Evolutionary conservation across 257 asterid genomes (phyloP), one percentile per base, ranked within the genome.

Genomic region (Plantago elongata): DNA sequence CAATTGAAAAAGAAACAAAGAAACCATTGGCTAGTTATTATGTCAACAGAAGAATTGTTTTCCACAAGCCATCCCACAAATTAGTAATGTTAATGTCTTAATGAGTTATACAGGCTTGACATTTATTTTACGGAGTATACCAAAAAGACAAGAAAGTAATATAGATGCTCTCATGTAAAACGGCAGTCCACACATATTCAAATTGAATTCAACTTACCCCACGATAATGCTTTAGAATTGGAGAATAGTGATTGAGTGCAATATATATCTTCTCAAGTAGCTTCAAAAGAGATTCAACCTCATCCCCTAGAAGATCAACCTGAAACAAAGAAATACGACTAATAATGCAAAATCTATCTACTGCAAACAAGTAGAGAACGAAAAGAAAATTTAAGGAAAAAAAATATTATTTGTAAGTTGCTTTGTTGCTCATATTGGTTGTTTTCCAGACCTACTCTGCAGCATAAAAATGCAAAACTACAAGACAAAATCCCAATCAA

Each of bases 281-380:
- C 71, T 76, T 64, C 78, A 80, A 62, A 42, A 84, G 85, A 70
- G 80, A 64, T 56, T 92, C 99, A 46, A 92, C 99, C 81, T 89
- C 86, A 74, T 92, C 96, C 54, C 97, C 99, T 78, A 92, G 79
- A 57, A 84, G 91, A 80, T 92, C 99, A 64, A 92, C 99, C 99
- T 92, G 88, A 66, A 71, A 68, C 63, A 75, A 62, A 60, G 49
- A 57, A 42, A 37, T 34, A 64, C 18, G 43, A 58, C 57, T 22
- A 40, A 60, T 61, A 22, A 54, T 22, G 64, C 9, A 60, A 69
- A 54, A 13, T 61, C 51, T 7, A 29, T 57, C n/a, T 17, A 30
- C 13, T 45, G 67, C 57, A 56, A 49, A 61, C 60, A 67, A 43
- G 42, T 40, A 17, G 38, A 29, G 30, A 8, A 14, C 7, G 11